Base-by-base conservation (phyloP, 352 stramenopile genomes). In the Pythium volutum region DNA sequence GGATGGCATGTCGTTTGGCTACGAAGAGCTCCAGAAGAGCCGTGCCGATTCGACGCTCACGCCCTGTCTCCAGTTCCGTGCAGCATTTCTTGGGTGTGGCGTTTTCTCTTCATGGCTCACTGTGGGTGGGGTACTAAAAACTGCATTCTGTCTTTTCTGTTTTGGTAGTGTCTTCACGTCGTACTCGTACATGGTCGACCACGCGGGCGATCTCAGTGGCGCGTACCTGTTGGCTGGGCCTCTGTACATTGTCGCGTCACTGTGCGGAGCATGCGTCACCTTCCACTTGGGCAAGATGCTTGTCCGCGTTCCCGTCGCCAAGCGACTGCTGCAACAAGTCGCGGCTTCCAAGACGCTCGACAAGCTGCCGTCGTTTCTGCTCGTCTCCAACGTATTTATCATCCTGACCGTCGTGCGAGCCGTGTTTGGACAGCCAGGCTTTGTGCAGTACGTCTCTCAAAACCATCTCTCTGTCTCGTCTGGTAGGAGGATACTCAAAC, bases 121-220 rank as follows among this genome's bases (percentile, higher is more conserved):
- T 18, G 18, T 2, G 36, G 2, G 18, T 43, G 36, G 18, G 1
- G 36, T 43, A 22, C 36, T 43, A 3, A 43, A 8, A 8, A 11
- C 16, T 33, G 29, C 22, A 38, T 49, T 59, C 22, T 31, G 29
- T 8, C 12, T 50, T 26, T 27, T 42, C n/a, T 51, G 22, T 38
- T 18, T 53, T 36, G 10, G 15, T 45, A 95, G 86, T 1, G 86
- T 92, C 15, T 91, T 95, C 55, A 95, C 86, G 43, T 93, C 84
- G n/a, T 95, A 88, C 54, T 86, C 84, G 55, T 95, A 90, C 72
- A 95, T 95, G 86, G 80, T 77, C 6, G 86, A 95, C 62, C 86
- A 95, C 51, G 86, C 86, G 1, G 82, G 86, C 2, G 86, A 93
- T 45, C 73, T 95, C 10, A 89, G 79, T 48, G 57, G 62, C 1